Percentiles rank a stretch among this genome's conserved stretches.
Conservation (phyloP, 1,284 basidiomycete genomes). For the Tetrapyrgos nigripes region DNA sequence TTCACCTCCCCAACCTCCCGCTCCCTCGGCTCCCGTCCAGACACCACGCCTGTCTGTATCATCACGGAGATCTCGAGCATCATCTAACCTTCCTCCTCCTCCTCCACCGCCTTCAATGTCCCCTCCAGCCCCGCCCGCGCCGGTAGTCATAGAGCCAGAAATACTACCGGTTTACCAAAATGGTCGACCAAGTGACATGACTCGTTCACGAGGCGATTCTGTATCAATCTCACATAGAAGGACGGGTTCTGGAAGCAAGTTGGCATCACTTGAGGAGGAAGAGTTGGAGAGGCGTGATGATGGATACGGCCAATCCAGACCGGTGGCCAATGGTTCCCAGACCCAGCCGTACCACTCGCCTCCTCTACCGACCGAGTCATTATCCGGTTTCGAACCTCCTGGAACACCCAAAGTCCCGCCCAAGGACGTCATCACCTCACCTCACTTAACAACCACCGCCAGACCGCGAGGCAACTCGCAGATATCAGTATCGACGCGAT, state of each 20-base stretch:
- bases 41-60: slow-evolving; percentile 10
- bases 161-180: slow-evolving; percentile 24
- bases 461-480: slow-evolving; percentile 58
- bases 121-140: slow-evolving; percentile 64
- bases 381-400: slow-evolving; percentile 34
- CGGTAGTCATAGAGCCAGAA: slow-evolving; percentile 39
- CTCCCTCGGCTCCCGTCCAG: slow-evolving; percentile 27
- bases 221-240: slow-evolving; percentile 50
- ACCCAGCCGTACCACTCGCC: slow-evolving; percentile 60
- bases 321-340: slow-evolving; percentile 32
- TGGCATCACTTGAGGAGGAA: slow-evolving; percentile 71
- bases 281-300: slow-evolving; percentile 41
- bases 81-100: slow-evolving; percentile 68
- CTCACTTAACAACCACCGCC: slow-evolving; percentile 40
- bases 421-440: slow-evolving; percentile 50
- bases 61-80: slow-evolving; percentile 55
- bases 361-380: slow-evolving; percentile 69
- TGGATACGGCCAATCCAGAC: slow-evolving; percentile 22
- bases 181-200: slow-evolving; percentile 38
- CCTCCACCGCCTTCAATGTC: slow-evolving; percentile 68
- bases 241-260: slow-evolving; percentile 59
- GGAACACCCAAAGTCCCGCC: slow-evolving; percentile 42
- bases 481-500: slow-evolving; percentile 48
- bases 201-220: slow-evolving; percentile 54
- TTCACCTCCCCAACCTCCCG: slow-evolving; percentile 30